Evolutionary conservation across 257 asterid genomes (phyloP).

Genomic region (Nicotiana benthamiana): DNA sequence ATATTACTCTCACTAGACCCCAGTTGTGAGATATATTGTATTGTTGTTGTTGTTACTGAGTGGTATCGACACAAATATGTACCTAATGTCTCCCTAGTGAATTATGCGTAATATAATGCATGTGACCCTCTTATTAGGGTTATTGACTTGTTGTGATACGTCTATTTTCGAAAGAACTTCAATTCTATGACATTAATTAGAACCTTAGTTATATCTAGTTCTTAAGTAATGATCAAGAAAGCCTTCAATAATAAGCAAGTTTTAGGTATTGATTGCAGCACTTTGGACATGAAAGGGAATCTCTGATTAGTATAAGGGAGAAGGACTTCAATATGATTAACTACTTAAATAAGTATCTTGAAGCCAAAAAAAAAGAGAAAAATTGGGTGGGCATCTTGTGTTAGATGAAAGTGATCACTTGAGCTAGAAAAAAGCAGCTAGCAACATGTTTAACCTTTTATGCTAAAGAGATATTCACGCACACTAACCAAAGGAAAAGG

Average conservation of each 20-base stretch:
- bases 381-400: constrained; percentile 51
- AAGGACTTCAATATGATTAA: neutral
- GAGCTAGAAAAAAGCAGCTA: constrained; percentile 26
- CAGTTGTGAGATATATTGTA: too few species aligned
- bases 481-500: constrained; percentile 34
- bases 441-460: constrained; percentile 36
- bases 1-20: too few species aligned
- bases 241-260: neutral
- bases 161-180: neutral
- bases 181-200: neutral
- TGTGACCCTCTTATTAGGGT: neutral
- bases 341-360: constrained; percentile 3
- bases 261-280: neutral
- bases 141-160: neutral
- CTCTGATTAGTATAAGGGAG: neutral
- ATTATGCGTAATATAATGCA: neutral
- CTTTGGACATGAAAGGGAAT: neutral
- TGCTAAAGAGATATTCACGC: constrained; percentile 47
- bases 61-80: neutral
- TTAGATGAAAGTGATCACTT: constrained; percentile 28
- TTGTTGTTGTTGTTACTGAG: too few species aligned
- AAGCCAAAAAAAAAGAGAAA: neutral
- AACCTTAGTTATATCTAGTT: neutral
- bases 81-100: neutral
- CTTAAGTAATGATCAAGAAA: neutral